Evolutionary conservation across 495 filamentous ascomycete species (phyloP).

Genomic region (Haplographium delicatum): DNA sequence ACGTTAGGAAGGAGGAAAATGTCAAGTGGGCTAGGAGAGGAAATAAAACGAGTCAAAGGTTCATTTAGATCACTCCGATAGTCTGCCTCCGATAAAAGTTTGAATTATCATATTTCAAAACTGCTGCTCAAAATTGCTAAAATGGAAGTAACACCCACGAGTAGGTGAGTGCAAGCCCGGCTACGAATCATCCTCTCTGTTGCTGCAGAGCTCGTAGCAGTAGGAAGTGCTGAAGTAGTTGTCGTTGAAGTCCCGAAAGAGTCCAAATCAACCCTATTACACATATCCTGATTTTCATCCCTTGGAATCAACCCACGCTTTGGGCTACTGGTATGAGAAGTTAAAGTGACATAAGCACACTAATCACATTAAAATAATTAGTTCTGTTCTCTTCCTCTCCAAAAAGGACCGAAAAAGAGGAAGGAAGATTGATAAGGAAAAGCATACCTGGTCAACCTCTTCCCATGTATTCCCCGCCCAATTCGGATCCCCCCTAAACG

Average conservation of each 20-base stretch:
- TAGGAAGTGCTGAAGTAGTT: constrained; percentile 3
- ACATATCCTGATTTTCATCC: constrained; percentile 5
- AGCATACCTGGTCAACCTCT: constrained; percentile 1
- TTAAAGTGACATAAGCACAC: constrained; percentile 4
- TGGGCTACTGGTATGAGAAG: background rate
- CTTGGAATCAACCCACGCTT: background rate
- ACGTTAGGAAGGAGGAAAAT: too few species aligned
- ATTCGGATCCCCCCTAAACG: constrained; percentile 1
- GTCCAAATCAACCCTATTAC: constrained; percentile 7
- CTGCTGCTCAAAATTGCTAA: background rate
- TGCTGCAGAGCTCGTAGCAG: background rate
- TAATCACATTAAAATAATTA: constrained; percentile 1
- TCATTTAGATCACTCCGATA: too few species aligned
- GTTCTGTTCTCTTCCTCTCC: background rate
- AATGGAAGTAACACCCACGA: background rate
- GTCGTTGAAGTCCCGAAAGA: background rate
- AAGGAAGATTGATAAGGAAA: background rate
- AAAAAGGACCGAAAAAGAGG: background rate
- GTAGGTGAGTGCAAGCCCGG: background rate
- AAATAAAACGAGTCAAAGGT: too few species aligned
- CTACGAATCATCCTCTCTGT: constrained; percentile 1
- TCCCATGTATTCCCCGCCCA: constrained; percentile 5
- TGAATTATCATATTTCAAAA: background rate
- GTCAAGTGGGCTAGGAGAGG: too few species aligned
- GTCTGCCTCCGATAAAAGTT: background rate